Conservation (phyloP, 192 early-diverging fungal species). For the Martensiomyces pterosporus region DNA sequence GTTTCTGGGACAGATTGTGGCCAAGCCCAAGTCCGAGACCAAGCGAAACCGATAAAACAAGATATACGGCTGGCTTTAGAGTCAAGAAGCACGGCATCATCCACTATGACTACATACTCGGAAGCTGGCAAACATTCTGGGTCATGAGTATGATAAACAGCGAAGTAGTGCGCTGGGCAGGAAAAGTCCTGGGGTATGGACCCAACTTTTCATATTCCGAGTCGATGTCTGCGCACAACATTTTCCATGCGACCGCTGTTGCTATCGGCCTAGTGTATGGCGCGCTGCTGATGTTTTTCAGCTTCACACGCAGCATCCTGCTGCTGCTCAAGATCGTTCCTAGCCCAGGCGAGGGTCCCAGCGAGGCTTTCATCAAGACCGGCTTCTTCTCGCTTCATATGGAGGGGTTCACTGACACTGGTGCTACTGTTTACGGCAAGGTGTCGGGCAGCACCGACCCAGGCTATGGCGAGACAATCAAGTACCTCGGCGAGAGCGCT, state of each 20-base stretch:
- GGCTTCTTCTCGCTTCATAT: constrained; percentile 39
- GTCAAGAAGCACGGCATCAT: constrained; percentile 18
- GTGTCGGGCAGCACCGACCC: constrained; percentile 61
- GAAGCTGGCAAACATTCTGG: constrained; percentile 51
- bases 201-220: constrained; percentile 60
- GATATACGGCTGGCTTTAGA: too few species aligned
- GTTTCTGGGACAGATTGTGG: background rate
- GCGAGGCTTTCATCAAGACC: constrained; percentile 52
- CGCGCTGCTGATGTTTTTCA: constrained; percentile 33
- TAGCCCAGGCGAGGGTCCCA: constrained; percentile 66
- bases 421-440: constrained; percentile 32
- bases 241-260: constrained; percentile 46
- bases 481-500: constrained; percentile 75
- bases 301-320: constrained; percentile 47
- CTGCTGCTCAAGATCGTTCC: constrained; percentile 56
- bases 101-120: constrained; percentile 38
- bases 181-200: constrained; percentile 47
- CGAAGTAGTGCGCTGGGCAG: constrained; percentile 21
- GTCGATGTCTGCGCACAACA: constrained; percentile 50
- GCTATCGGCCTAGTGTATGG: constrained; percentile 38
- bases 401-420: constrained; percentile 26
- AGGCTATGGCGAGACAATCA: constrained; percentile 78
- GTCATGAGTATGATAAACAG: constrained; percentile 41
- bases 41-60: constrained; percentile 3
- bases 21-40: too few species aligned